Evolutionary conservation across 129 eudicot genomes (phyloP), one percentile per base, ranked within the genome.

Genomic region (Chrysanthemum makinoi): DNA sequence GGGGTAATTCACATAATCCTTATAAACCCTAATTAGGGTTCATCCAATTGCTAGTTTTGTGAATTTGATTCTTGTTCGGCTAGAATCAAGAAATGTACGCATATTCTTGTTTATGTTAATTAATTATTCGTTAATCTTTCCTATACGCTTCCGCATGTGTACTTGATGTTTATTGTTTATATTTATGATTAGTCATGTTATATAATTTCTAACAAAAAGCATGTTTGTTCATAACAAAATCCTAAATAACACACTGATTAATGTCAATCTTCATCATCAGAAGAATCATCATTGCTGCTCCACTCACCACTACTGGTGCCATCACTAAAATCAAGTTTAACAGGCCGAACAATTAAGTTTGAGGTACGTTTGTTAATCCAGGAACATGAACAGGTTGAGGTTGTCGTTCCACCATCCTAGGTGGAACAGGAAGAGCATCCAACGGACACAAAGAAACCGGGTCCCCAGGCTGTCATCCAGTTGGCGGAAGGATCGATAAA

Each of bases 401-500:
- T 6, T 60, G 86, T 75, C 80, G 91, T 50, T 87, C 91, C 56
- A 83, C 85, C 13, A 12, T 69, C 74, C 82, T 85, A 19, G 88
- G 80, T 57, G 87, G 83, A 62, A 55, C 68, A 19, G 90, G 67
- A 18, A 81, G 77, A 10, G 89, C 66, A 11, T 87, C 90, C 90
- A 89, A 72, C 7, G 93, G 98, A 6, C 97, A 95, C 83, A 94
- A 75, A 26, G 91, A 56, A 58, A 94, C 69, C 6, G 96, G 93
- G 65, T 94, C 99, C 59, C 99, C 99, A 19, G 94, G 96, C 88
- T 94, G 89, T 97, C 99, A 94, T 55, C 99, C 99, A 1, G 94
- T 87, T 39, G 99, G 98, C 2, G 96, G 99, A 19, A 83, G 71
- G 49, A 84, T 86, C 0, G 98, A 89, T 43, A 90, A 22, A 82